Percentiles rank a stretch among this genome's conserved stretches.
Conservation (phyloP, 768 basidiomycete species). For the Hypholoma fasciculare region DNA sequence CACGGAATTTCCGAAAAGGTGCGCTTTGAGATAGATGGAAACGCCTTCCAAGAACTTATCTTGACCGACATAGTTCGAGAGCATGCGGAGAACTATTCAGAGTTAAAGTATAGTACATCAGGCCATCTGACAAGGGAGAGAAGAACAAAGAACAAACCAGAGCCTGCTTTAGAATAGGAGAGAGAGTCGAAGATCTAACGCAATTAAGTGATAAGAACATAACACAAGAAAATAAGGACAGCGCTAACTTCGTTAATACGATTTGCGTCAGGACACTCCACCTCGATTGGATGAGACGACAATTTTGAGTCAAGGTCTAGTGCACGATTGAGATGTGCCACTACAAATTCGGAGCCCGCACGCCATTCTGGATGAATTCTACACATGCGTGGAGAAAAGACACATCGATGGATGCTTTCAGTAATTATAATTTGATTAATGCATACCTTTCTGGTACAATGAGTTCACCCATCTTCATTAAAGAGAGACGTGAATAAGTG, state of each 20-base stretch:
- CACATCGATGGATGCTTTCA: background rate
- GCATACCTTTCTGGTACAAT: background rate
- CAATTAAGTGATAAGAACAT: background rate
- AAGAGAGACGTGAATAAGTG: background rate
- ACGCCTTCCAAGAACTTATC: conserved; percentile 87
- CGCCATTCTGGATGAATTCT: conserved; percentile 83
- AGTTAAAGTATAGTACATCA: background rate
- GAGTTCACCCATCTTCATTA: background rate
- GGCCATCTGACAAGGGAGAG: background rate
- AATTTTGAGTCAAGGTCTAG: conserved; percentile 80
- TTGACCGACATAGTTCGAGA: conserved; percentile 85
- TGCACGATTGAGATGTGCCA: conserved; percentile 70
- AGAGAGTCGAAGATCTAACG: conserved; percentile 83
- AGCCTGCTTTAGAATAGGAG: conserved; percentile 84
- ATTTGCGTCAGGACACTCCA: conserved; percentile 83
- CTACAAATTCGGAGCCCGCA: conserved; percentile 78
- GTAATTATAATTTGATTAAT: background rate
- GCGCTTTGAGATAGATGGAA: conserved; percentile 87
- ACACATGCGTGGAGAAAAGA: background rate
- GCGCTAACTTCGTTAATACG: conserved; percentile 67
- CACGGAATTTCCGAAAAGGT: conserved; percentile 80
- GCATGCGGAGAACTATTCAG: conserved; percentile 80
- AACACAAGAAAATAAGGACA: background rate
- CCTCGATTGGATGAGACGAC: conserved; percentile 92
- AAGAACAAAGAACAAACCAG: conserved; percentile 42